phyloP scores from a whole-genome alignment of 345 rosid genomes.

The Lepidium aucheri region DNA sequence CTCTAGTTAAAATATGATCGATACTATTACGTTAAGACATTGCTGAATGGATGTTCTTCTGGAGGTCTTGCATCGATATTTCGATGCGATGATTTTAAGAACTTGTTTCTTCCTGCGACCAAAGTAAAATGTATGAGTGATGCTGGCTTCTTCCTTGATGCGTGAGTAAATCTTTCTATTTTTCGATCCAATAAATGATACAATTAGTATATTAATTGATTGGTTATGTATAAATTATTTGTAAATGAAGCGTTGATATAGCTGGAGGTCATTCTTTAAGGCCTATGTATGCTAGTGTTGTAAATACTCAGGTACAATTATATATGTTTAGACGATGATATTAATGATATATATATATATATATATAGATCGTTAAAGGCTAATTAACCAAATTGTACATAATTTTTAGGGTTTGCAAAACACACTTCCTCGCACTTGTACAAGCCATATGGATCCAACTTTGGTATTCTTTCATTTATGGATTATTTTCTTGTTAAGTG shows the following conservation, averaged over 20 bases:
- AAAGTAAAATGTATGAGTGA: constrained; percentile 88
- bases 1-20: no score
- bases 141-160: constrained; percentile 89
- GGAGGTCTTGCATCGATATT: constrained; percentile 73
- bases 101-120: constrained; percentile 46
- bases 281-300: constrained; percentile 60
- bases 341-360: not conserved
- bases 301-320: constrained; percentile 72
- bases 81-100: constrained; percentile 56
- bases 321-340: not conserved
- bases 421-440: constrained; percentile 18
- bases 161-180: constrained; percentile 41
- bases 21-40: constrained; percentile 35
- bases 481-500: not conserved
- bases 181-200: not conserved
- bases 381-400: not conserved
- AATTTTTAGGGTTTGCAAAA: constrained; percentile 18
- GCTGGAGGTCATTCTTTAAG: constrained; percentile 70
- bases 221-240: not conserved
- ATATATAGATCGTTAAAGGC: not conserved
- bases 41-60: constrained; percentile 94
- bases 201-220: not conserved
- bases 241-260: constrained; percentile 54
- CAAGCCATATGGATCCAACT: constrained; percentile 10
- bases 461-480: constrained; percentile 16